A percentile compares a stretch with the other conserved stretches of the same genome.
These are phyloP conservation scores for Leucocoprinus sp. DNA, from an alignment of 768 basidiomycete species.

Conservation along the genomic window DNA sequence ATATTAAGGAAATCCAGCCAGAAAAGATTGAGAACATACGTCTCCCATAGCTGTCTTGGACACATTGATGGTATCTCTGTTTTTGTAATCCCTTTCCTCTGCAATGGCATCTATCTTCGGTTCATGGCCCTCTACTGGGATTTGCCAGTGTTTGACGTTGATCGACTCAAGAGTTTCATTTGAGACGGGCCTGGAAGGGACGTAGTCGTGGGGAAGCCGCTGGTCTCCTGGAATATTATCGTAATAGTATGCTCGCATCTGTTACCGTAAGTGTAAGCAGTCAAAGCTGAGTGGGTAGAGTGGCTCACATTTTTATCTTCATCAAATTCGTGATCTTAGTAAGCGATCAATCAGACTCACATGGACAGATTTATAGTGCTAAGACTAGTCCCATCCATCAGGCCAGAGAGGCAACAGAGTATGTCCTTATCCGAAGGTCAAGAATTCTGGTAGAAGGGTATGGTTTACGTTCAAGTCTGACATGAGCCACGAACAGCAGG, in stretches of 20 bases:
- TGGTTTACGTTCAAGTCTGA: too few species aligned
- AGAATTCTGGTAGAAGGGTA: too few species aligned
- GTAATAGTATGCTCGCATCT: conserved; percentile 76
- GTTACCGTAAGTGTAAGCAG: too few species aligned
- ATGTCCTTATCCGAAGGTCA: too few species aligned
- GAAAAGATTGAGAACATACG: conserved; percentile 22
- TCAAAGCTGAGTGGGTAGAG: too few species aligned
- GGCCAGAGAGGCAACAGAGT: too few species aligned
- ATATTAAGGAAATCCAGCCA: neutral
- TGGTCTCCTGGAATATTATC: conserved; percentile 77
- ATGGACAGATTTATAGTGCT: too few species aligned
- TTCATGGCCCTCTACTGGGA: conserved; percentile 57
- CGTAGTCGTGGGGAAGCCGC: conserved; percentile 69
- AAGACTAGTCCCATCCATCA: too few species aligned
- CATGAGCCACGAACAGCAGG: too few species aligned
- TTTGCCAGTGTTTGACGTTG: conserved; percentile 59
- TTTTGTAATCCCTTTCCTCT: conserved; percentile 68
- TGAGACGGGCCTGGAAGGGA: conserved; percentile 45
- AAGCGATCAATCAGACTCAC: too few species aligned
- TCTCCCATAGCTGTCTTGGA: conserved; percentile 77
- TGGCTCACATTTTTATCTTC: too few species aligned
- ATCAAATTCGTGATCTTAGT: too few species aligned
- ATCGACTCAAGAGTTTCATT: conserved; percentile 40
- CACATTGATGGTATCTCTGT: conserved; percentile 72
- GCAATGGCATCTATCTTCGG: conserved; percentile 55